Evolutionary conservation across 169 alveolate genomes (phyloP), one percentile per base, ranked within the genome.

Genomic region (Blepharisma undulans): DNA sequence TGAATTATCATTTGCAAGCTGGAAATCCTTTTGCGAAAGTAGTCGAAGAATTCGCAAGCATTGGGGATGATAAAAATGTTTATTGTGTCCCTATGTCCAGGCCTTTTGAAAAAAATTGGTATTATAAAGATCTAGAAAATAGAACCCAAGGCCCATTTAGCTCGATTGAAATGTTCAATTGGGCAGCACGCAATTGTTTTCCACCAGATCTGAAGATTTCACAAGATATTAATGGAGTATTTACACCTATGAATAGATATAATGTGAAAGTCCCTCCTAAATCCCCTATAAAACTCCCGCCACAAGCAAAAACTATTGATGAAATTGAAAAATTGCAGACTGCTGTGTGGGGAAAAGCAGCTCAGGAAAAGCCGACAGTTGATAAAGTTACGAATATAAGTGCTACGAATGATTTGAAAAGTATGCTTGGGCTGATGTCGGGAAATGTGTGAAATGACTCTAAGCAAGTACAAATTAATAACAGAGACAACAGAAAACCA

Each of bases 141-240:
- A 60, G 72, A 21, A 72, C 61, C 27, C 72, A 86, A 66, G 91
- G 91, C 8, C 84, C 91, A 27, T 86, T 86, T 32, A 71, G 72
- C 61, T 25, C 60, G n/a, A 19, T 86, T n/a, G 91, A 86, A 61
- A 86, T 86, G 91, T 86, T 66, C 84, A 60, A 86, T 33, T 86
- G 91, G 91, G 29, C 76, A 66, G 32, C 34, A 61, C 33, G 66
- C 10, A 85, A 66, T 22, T 86, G 59, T 72, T 86, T 86, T 86
- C 74, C 89, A 6, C 71, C 34, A 48, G 77, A 84, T n/a, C 60
- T 84, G 77, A 25, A 79, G 12, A 72, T 72, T 48, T 48, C 66
- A 18, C 66, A 48, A 48, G 66, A 48, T 48, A 48, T 48, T 48
- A 48, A 48, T 48, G 66, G 66, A 48, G 66, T 5, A 48, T 48